Percentiles rank a stretch among this genome's conserved stretches.
Conservation (phyloP, 1,284 basidiomycete species). For the Microbotryum intermedium region DNA sequence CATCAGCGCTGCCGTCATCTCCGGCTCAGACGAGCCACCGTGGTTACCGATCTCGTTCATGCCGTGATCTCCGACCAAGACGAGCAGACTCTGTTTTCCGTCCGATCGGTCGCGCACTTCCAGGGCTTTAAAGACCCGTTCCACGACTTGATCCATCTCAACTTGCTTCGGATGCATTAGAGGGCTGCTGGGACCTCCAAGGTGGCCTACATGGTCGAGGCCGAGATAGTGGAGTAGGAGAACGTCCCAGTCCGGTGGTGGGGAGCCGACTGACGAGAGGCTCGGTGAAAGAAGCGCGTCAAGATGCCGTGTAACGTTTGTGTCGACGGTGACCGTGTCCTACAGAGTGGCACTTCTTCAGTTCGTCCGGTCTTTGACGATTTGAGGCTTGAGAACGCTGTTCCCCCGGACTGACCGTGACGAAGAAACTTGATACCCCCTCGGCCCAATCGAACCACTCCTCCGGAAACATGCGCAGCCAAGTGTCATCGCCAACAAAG, state of each 20-base stretch:
- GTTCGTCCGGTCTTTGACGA: neutral
- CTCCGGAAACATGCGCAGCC: slow-evolving; percentile 28
- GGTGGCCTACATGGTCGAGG: slow-evolving; percentile 31
- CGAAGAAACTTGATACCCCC: slow-evolving; percentile 30
- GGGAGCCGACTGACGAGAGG: neutral
- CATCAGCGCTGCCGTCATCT: slow-evolving; percentile 15
- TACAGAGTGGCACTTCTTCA: neutral
- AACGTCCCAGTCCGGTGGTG: slow-evolving; percentile 17
- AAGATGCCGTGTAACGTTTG: slow-evolving; percentile 29
- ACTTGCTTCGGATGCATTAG: slow-evolving; percentile 30
- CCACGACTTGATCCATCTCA: slow-evolving; percentile 25
- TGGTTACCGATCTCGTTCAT: slow-evolving; percentile 33
- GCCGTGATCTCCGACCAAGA: slow-evolving; percentile 31
- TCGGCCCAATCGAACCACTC: slow-evolving; percentile 24
- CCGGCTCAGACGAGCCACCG: slow-evolving; percentile 29
- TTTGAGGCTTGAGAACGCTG: neutral
- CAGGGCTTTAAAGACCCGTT: slow-evolving; percentile 9
- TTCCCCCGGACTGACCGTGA: slow-evolving; percentile 17
- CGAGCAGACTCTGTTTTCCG: slow-evolving; percentile 19
- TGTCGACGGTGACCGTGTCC: slow-evolving; percentile 29
- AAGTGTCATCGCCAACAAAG: slow-evolving; percentile 32
- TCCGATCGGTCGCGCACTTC: slow-evolving; percentile 11
- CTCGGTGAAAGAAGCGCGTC: slow-evolving; percentile 7
- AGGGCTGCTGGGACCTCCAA: slow-evolving; percentile 26
- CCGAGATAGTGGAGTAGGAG: slow-evolving; percentile 32